Evolutionary conservation across 2,329 filamentous ascomycete species (phyloP), one percentile per base, ranked within the genome.

Genomic region (Penicillium sp.): DNA sequence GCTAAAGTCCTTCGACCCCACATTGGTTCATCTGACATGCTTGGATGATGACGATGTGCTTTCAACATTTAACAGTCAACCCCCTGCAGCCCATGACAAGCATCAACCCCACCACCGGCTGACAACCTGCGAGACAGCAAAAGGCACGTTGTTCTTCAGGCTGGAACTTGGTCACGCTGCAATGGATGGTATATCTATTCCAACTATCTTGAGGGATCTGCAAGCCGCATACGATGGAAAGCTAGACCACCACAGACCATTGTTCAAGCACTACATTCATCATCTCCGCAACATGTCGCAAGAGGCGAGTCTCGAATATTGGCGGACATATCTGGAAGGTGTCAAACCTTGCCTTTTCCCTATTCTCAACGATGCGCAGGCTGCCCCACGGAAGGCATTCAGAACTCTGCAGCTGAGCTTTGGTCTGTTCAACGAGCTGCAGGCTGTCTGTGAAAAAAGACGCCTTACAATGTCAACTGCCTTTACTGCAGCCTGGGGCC

Each of bases 401-500:
- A 71, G 65, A 6, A 75, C 73, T 1, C 66, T 75, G 21, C 68
- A 70, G 1, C 65, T 79, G 21, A 69, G 72, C 6, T 74, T 75
- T 31, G 66, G 57, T 7, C 66, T 68, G 3, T 63, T 79, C 19
- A 29, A 55, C 0, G 69, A 69, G 5, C 69, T 82, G 1, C 78
- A 78, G 48, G 58, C 23, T 0, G 70, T 75, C 9, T 85, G 82
- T 63, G 78, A 81, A 45, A 66, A 71, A 7, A 71, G 77, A 52
- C 79, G 79, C 4, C 72, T 84, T 19, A 85, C 83, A 0, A 59
- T 84, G 2, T 79, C 83, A 2, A 84, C 83, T 61, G 76, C 79
- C 0, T 80, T 93, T 3, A 90, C 96, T 74, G 88, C 90, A 3
- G 82, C 88, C 2, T 96, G 93, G 90, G 78, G 88, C 0, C 82